These are phyloP conservation scores for Agaricales sp. DNA, from an alignment of 1,284 basidiomycete species.

Conservation along the genomic window DNA sequence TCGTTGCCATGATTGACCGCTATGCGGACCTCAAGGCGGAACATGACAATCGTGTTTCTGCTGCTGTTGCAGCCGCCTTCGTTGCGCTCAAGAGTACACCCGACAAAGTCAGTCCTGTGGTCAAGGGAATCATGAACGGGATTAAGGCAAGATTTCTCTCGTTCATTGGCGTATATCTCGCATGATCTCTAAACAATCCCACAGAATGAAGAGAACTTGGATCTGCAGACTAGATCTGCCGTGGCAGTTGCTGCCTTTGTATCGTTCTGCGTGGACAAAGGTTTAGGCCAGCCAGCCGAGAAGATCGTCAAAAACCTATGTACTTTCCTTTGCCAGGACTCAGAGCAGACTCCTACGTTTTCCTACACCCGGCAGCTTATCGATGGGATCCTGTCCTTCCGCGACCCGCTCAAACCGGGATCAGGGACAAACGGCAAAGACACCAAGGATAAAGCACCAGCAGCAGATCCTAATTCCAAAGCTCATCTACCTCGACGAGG, in stretches of 20 bases:
- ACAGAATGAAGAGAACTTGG: slow-evolving; percentile 83
- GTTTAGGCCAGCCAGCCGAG: slow-evolving; percentile 59
- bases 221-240: slow-evolving; percentile 88
- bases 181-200: too few relatives aligned
- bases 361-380: slow-evolving; percentile 45
- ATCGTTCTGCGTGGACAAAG: slow-evolving; percentile 68
- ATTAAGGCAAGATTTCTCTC: slow-evolving; percentile 62
- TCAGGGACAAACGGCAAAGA: slow-evolving; percentile 32
- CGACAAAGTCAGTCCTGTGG: slow-evolving; percentile 91
- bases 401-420: slow-evolving; percentile 17
- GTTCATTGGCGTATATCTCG: slow-evolving; percentile 9
- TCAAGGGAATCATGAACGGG: slow-evolving; percentile 96
- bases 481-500: slow-evolving; percentile 68
- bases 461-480: slow-evolving; percentile 39
- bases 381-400: slow-evolving; percentile 75
- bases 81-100: slow-evolving; percentile 80
- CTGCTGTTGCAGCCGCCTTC: slow-evolving; percentile 86
- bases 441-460: slow-evolving; percentile 30
- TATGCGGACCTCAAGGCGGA: slow-evolving; percentile 80
- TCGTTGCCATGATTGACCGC: slow-evolving; percentile 72
- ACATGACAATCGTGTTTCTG: slow-evolving; percentile 82
- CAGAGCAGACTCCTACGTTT: slow-evolving; percentile 85
- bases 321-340: slow-evolving; percentile 93
- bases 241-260: slow-evolving; percentile 83
- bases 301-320: slow-evolving; percentile 98